Evolutionary conservation across 169 alveolate genomes (phyloP), one percentile per base, ranked within the genome.

Genomic region (Eimeria falciformis): DNA sequence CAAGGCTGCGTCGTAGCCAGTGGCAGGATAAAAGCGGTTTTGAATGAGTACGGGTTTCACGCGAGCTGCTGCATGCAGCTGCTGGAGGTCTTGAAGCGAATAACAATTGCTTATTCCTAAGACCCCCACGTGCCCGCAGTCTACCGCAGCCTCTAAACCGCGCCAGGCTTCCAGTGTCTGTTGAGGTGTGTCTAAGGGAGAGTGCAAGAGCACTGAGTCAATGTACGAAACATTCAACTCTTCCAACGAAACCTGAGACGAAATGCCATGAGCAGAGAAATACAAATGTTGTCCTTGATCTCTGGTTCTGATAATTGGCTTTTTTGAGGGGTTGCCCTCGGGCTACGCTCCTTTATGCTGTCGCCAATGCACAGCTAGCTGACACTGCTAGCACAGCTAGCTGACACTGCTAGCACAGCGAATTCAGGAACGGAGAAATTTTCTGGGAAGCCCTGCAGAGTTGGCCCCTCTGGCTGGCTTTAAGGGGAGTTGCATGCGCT

Each of bases 91-190:
- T 5, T 5, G n/a, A 17, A 82, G 62, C 29, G 37, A 68, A 29
- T 55, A 82, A 78, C 90, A 82, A 45, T 82, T 82, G 78, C 90
- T 82, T 3, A 82, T 12, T 37, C 90, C 90, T 21, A 82, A 5
- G 14, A 58, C 40, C 23, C 90, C 37, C 33, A 82, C 90, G 37
- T 6, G 17, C 66, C 90, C 79, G 1, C 40, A 45, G 43, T 82
- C 79, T 2, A 58, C 90, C 14, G 90, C 90, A 17, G 55, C 90
- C 45, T 82, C 90, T 12, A 82, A 45, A 3, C 47, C 55, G 12
- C 90, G 5, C 90, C 90, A 82, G 37, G 90, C 90, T n/a, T 82
- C 90, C 37, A 82, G 33, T 2, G 90, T 82, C 62, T 56, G 23
- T 45, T 55, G 66, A 40, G 23, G 27, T 6, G 66, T 82, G 40